These are phyloP conservation scores for Trametes sp. DNA, from an alignment of 1,284 basidiomycete species.

Conservation along the genomic window DNA sequence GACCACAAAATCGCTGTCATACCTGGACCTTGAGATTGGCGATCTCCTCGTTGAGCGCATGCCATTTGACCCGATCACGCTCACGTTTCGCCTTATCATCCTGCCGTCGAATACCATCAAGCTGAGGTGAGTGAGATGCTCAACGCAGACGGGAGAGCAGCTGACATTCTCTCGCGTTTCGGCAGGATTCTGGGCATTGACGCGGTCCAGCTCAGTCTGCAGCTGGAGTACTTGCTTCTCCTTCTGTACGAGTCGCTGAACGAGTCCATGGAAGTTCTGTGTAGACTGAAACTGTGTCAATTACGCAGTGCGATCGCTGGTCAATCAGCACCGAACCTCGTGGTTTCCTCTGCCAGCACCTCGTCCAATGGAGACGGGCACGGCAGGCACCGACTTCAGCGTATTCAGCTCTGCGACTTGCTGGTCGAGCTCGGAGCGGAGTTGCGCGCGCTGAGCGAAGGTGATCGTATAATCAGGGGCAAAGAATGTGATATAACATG, in stretches of 20 bases:
- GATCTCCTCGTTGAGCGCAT: conserved; percentile 80
- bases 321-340: conserved; percentile 49
- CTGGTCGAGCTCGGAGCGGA: conserved; percentile 63
- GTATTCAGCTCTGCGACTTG: conserved; percentile 73
- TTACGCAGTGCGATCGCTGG: background rate
- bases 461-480: background rate
- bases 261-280: conserved; percentile 77
- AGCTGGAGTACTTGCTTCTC: conserved; percentile 85
- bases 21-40: conserved; percentile 76
- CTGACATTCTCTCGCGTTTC: conserved; percentile 68
- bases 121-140: too few relatives aligned
- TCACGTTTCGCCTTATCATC: conserved; percentile 83
- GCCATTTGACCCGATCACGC: conserved; percentile 78
- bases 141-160: too few relatives aligned
- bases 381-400: conserved; percentile 58
- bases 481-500: background rate
- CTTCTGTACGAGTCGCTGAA: conserved; percentile 83
- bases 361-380: conserved; percentile 45
- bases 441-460: conserved; percentile 51
- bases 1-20: background rate
- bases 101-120: conserved; percentile 54
- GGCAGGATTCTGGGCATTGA: conserved; percentile 61
- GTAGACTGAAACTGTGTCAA: conserved; percentile 12
- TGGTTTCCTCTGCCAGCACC: conserved; percentile 52
- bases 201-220: conserved; percentile 74